phyloP scores from a whole-genome alignment of 1,139 yeast species.

The Candida tropicalis region DNA sequence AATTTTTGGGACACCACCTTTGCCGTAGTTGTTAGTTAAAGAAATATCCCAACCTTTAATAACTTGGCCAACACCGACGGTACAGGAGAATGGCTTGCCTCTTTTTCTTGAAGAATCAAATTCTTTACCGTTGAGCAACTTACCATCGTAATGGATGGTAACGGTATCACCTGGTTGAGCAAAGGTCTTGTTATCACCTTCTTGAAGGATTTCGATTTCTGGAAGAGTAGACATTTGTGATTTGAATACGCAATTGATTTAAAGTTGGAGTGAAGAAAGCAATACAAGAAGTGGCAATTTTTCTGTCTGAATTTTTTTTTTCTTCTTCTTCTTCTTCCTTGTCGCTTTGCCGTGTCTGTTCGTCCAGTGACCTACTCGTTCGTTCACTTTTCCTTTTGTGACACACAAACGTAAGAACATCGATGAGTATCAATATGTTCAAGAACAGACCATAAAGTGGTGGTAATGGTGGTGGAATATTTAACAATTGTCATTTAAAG shows the following conservation, averaged over 20 bases:
- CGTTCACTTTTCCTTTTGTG: no score
- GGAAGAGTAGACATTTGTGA: conserved; percentile 21
- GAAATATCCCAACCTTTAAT: conserved; percentile 87
- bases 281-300: conserved; percentile 1
- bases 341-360: no score
- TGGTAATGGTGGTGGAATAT: no score
- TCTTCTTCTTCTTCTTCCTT: no score
- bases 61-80: conserved; percentile 94
- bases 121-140: conserved; percentile 89
- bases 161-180: conserved; percentile 87
- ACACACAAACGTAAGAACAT: no score
- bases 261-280: neutral
- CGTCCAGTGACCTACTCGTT: no score
- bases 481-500: no score
- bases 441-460: no score
- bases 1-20: conserved; percentile 86
- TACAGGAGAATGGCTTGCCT: conserved; percentile 91
- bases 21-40: conserved; percentile 17
- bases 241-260: conserved; percentile 1
- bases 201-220: conserved; percentile 47
- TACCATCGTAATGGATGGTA: conserved; percentile 94
- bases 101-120: conserved; percentile 95
- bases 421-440: no score
- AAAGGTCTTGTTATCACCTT: conserved; percentile 83
- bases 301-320: neutral